phyloP scores from a whole-genome alignment of 73 alveolate species.

The Halteria grandinella region DNA sequence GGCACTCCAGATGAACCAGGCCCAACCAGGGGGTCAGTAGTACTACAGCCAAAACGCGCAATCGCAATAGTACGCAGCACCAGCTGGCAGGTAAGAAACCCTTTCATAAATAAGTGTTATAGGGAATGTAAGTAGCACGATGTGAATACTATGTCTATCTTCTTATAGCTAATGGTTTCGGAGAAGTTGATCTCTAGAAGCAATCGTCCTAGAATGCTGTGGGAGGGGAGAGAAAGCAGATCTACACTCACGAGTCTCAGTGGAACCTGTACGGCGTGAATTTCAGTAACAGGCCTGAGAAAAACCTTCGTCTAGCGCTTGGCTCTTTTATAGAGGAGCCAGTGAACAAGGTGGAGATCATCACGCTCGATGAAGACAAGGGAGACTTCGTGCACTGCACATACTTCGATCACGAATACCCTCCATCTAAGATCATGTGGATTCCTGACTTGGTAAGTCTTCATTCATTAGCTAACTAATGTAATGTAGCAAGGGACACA shows the following conservation, averaged over 20 bases:
- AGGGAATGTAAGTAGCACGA: no score
- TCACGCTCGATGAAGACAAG: constrained; percentile 72
- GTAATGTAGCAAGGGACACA: constrained; percentile 28
- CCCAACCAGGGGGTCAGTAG: no score
- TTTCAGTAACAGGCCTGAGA: constrained; percentile 60
- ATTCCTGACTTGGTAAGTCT: constrained; percentile 81
- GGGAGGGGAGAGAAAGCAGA: constrained; percentile 33
- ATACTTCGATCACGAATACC: constrained; percentile 82
- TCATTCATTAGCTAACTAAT: neutral
- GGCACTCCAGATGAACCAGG: no score
- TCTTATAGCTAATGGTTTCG: no score
- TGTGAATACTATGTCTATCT: no score
- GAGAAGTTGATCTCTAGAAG: no score
- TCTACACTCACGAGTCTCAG: constrained; percentile 72
- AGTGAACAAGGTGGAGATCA: constrained; percentile 70
- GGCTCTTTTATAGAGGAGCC: constrained; percentile 78
- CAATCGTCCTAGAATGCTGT: no score
- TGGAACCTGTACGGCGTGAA: constrained; percentile 77
- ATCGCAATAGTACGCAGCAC: no score
- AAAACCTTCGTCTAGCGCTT: constrained; percentile 71
- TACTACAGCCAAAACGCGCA: no score
- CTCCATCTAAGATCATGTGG: constrained; percentile 96
- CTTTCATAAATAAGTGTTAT: no score
- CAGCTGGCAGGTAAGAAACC: no score
- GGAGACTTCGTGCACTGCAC: constrained; percentile 66